Percentiles rank a stretch among this genome's conserved stretches.
phyloP scores from a whole-genome alignment of 1,139 yeast species.

The Maudiozyma humilis region DNA sequence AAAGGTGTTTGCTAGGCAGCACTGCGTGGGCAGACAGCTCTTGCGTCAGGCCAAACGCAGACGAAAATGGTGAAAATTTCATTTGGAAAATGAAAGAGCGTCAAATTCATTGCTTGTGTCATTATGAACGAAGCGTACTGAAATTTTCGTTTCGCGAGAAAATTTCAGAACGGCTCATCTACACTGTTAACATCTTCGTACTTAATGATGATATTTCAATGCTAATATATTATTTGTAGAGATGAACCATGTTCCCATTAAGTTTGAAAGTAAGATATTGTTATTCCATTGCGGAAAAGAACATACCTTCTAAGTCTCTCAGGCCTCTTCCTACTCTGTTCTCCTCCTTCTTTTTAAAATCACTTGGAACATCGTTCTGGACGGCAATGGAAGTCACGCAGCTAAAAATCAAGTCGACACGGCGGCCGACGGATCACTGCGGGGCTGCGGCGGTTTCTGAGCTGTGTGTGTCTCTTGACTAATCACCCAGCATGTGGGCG shows the following conservation, averaged over 20 bases:
- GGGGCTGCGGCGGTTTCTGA: background rate
- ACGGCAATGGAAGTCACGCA: background rate
- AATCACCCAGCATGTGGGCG: background rate
- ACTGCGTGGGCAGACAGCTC: too few species aligned
- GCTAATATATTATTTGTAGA: too few species aligned
- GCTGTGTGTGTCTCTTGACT: background rate
- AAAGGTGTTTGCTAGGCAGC: too few species aligned
- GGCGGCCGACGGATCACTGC: background rate
- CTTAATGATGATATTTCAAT: background rate
- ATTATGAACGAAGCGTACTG: constrained; percentile 11
- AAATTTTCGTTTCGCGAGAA: constrained; percentile 11
- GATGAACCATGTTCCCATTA: too few species aligned
- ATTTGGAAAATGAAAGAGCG: background rate
- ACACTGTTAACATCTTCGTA: background rate
- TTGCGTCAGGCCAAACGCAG: background rate
- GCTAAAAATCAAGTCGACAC: background rate
- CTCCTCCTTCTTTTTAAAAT: too few species aligned
- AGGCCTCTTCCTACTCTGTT: too few species aligned
- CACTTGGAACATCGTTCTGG: background rate
- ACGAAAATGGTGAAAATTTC: constrained; percentile 7
- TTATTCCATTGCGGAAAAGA: too few species aligned
- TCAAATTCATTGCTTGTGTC: constrained; percentile 12
- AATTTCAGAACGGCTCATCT: constrained; percentile 8
- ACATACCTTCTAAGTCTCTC: too few species aligned
- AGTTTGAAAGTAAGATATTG: too few species aligned